Percentiles rank a stretch among this genome's conserved stretches.
phyloP scores from a whole-genome alignment of 2,329 filamentous ascomycete species.

The Colletotrichum lindemuthianum region DNA sequence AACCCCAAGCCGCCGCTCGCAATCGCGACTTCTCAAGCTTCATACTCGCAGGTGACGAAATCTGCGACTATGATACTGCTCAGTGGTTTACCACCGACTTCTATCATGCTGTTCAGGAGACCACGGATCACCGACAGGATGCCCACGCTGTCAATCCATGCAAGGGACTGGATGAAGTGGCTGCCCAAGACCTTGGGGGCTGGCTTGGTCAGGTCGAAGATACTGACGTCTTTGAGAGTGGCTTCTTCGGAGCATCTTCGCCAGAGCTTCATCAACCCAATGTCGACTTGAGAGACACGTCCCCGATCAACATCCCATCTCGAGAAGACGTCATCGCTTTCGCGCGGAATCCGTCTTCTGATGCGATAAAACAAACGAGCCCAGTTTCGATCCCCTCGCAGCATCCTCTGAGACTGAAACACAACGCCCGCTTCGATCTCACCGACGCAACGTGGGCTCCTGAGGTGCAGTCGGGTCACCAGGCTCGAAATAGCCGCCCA shows the following conservation, averaged over 20 bases:
- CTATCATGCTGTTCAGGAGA: slow-evolving; percentile 11
- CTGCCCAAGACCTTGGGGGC: not conserved
- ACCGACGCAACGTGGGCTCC: not conserved
- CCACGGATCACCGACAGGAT: not conserved
- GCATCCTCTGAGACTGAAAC: not conserved
- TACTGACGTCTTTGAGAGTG: not conserved
- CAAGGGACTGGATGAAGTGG: no score
- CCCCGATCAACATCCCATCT: slow-evolving; percentile 16
- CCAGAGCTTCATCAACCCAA: not conserved
- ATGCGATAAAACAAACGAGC: not conserved
- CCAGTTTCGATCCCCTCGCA: not conserved
- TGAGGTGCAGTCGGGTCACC: not conserved
- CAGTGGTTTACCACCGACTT: slow-evolving; percentile 20
- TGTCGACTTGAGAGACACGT: not conserved
- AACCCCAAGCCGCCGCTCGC: not conserved
- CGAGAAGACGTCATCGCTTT: slow-evolving; percentile 15
- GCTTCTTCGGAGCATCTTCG: not conserved
- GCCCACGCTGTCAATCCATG: no score
- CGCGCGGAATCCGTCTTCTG: slow-evolving; percentile 16
- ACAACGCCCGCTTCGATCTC: slow-evolving; percentile 9
- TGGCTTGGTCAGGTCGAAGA: not conserved
- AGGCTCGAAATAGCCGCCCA: not conserved
- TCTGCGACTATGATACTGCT: not conserved
- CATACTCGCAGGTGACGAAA: not conserved
- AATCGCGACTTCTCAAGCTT: slow-evolving; percentile 8